A percentile compares a stretch with the other conserved stretches of the same genome.
phyloP scores from a whole-genome alignment of 139 green algal species.

The Closterium sp. region DNA sequence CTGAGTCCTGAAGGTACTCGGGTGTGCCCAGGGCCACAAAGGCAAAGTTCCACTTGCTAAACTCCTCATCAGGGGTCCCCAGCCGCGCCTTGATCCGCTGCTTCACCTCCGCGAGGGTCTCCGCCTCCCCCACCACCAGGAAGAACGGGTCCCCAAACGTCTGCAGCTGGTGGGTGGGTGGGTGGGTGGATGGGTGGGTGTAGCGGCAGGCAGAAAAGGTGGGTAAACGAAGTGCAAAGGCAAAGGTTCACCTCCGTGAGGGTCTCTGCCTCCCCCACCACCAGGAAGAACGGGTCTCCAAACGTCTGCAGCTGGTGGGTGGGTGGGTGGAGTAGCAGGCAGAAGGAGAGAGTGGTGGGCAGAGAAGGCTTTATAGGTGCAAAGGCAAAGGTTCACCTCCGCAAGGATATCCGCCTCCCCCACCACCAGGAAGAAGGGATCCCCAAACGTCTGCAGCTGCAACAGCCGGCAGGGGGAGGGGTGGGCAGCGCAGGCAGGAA shows the following conservation, averaged over 20 bases:
- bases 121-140: constrained; percentile 64
- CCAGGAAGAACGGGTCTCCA: constrained; percentile 82
- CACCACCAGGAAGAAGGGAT: constrained; percentile 80
- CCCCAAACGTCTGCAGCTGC: constrained; percentile 72
- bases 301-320: constrained; percentile 62
- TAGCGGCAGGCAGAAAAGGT: background rate
- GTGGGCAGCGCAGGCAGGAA: background rate
- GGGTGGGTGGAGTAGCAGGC: too few species aligned
- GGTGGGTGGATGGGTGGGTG: background rate
- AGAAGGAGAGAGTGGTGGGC: too few species aligned
- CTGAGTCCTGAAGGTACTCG: constrained; percentile 72
- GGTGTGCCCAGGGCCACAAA: constrained; percentile 55
- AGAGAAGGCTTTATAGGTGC: too few species aligned
- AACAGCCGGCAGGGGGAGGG: too few species aligned
- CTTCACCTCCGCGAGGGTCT: constrained; percentile 75
- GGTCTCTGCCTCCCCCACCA: constrained; percentile 70
- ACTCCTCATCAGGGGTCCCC: constrained; percentile 73
- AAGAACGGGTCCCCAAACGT: constrained; percentile 90
- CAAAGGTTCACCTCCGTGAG: constrained; percentile 61
- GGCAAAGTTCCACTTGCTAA: constrained; percentile 77
- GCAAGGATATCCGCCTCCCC: constrained; percentile 71
- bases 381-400: constrained; percentile 50
- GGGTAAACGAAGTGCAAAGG: background rate
- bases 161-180: constrained; percentile 31
- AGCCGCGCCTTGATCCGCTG: constrained; percentile 73